Evolutionary conservation across 2,329 filamentous ascomycete species (phyloP).

Genomic region (Alternaria brassicae): DNA sequence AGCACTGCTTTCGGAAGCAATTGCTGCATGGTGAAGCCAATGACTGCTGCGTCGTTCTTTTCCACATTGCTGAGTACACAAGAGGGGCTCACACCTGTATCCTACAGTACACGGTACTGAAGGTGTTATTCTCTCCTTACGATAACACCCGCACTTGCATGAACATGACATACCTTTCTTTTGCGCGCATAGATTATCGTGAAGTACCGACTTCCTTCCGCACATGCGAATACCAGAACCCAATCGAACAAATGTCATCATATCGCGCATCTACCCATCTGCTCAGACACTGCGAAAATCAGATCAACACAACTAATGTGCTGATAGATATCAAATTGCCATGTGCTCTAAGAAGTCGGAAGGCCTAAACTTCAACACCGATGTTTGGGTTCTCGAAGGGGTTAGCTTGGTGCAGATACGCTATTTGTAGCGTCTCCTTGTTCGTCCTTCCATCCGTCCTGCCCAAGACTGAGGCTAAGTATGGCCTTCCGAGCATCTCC

Average conservation of each 20-base stretch:
- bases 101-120: not conserved
- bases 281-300: not conserved
- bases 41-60: not conserved
- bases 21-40: not conserved
- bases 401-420: not conserved
- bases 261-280: not conserved
- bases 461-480: not conserved
- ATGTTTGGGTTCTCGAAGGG: not conserved
- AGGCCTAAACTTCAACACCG: constrained; percentile 1
- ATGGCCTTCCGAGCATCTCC: not conserved
- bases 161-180: not conserved
- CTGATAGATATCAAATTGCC: not conserved
- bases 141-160: not conserved
- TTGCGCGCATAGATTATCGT: constrained; percentile 6
- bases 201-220: not conserved
- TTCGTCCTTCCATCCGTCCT: not conserved
- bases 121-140: not conserved
- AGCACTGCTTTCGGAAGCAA: not conserved
- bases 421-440: not conserved
- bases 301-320: not conserved
- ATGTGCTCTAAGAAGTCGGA: not conserved
- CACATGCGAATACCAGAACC: not conserved
- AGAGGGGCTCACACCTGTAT: not conserved
- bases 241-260: constrained; percentile 1
- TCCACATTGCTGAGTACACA: not conserved